These are phyloP conservation scores for Casaregolazyma suthepensis DNA, from an alignment of 1,139 yeast species.

Conservation along the genomic window DNA sequence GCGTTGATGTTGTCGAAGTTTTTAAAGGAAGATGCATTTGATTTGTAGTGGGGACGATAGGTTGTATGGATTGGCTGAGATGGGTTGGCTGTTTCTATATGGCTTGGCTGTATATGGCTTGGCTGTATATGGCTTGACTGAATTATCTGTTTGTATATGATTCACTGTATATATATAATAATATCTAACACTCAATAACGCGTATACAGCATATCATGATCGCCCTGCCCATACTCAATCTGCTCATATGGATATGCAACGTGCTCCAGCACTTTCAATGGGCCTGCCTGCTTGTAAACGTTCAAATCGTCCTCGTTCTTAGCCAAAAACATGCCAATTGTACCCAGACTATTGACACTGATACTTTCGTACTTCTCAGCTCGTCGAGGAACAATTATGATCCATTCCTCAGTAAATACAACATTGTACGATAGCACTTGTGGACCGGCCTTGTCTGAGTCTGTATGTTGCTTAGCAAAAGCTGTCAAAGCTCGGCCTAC, in stretches of 20 bases:
- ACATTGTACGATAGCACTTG: constrained; percentile 62
- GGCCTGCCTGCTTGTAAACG: constrained; percentile 25
- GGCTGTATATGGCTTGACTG: neutral
- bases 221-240: constrained; percentile 25
- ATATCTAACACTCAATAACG: constrained; percentile 13
- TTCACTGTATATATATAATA: no score
- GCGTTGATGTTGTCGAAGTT: constrained; percentile 55
- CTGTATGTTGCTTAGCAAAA: constrained; percentile 5
- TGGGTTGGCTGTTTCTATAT: no score
- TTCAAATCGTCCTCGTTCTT: constrained; percentile 51
- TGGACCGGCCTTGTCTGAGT: constrained; percentile 37
- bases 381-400: constrained; percentile 80
- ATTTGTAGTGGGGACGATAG: no score
- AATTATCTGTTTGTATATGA: neutral
- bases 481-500: constrained; percentile 7
- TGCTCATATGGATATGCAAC: constrained; percentile 56
- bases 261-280: constrained; percentile 41
- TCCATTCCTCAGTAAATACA: constrained; percentile 72
- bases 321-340: constrained; percentile 70
- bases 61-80: no score
- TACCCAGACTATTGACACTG: constrained; percentile 77
- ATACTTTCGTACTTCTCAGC: constrained; percentile 35
- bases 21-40: constrained; percentile 22
- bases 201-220: constrained; percentile 21
- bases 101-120: neutral